These are phyloP conservation scores for Pneumocystis jirovecii DNA, from an alignment of 1,139 yeast genomes.

Conservation along the genomic window DNA sequence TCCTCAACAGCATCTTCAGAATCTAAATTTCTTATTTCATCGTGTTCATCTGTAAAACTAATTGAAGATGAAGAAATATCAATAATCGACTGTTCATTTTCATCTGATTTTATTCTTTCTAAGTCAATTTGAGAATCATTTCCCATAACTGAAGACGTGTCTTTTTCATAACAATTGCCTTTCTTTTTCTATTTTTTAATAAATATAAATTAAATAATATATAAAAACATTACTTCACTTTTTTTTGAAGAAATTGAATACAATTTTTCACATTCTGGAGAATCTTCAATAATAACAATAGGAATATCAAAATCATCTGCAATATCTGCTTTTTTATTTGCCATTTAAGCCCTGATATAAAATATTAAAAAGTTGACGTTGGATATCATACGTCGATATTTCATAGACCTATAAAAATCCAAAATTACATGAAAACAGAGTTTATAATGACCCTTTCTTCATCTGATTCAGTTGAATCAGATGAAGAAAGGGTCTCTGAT, in stretches of 20 bases:
- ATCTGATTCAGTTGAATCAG: conserved; percentile 16
- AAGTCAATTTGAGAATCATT: neutral
- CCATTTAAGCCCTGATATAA: neutral
- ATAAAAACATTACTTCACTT: neutral
- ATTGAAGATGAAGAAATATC: neutral
- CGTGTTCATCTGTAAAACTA: neutral
- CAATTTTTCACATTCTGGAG: neutral
- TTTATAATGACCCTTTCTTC: conserved; percentile 13
- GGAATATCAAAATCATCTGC: neutral
- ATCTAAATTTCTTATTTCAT: neutral
- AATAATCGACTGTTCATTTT: neutral
- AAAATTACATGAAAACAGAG: conserved; percentile 11
- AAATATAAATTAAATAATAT: neutral
- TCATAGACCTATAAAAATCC: conserved; percentile 28
- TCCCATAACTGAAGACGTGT: neutral
- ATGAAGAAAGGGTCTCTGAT: conserved; percentile 20
- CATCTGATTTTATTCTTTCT: neutral
- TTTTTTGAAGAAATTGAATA: neutral
- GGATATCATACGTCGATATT: conserved; percentile 25
- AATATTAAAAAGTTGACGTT: neutral
- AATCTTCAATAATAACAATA: neutral
- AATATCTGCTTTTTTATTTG: neutral
- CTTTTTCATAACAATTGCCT: neutral
- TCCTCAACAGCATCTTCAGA: neutral
- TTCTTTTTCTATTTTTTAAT: neutral